Base-by-base conservation (phyloP, 1,284 basidiomycete genomes). In the Flammula alnicola region DNA sequence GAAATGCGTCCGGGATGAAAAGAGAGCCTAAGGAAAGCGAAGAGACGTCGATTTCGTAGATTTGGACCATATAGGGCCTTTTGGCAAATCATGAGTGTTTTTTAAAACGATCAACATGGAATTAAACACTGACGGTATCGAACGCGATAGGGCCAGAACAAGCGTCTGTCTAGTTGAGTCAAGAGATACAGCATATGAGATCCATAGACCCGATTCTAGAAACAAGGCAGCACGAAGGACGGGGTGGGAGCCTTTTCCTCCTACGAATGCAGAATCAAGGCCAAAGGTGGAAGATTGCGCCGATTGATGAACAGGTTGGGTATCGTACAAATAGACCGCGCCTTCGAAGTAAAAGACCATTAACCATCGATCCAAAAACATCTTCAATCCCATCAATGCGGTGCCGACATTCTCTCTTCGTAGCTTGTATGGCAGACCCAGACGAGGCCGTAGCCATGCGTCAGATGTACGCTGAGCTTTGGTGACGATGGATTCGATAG, bases 301-400 rank as follows among this genome's bases (percentile, higher is more conserved):
- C 16, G 20, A 35, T 14, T 19, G 16, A 16, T 38, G 9, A 6
- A n/a, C 25, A 9, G 47, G 29, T 31, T 39, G 43, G 31, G 67
- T 49, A 52, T 76, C 70, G 65, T 71, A 74, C 0, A 77, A 51
- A 40, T 68, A 62, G 2, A 72, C 52, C 3, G 59, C 46, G 5
- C 75, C 74, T 47, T 73, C 68, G 12, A 54, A 57, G 51, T 74
- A 75, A 2, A 72, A 58, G 8, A 67, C 64, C 25, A 77, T 51
- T 17, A 77, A 57, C 73, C 73, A 76, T 48, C 66, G 57, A 41
- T 77, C 75, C n/a, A 68, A 45, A 42, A 72, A 65, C 16, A 74
- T 38, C 39, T 71, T 59, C 26, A 78, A 49, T 14, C 62, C 65
- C 17, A 72, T 39, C 5, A 76, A 44, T 7, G 41, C 50, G 14